These are phyloP conservation scores for Fusarium coffeatum DNA, from an alignment of 2,329 filamentous ascomycete genomes.

Conservation along the genomic window DNA sequence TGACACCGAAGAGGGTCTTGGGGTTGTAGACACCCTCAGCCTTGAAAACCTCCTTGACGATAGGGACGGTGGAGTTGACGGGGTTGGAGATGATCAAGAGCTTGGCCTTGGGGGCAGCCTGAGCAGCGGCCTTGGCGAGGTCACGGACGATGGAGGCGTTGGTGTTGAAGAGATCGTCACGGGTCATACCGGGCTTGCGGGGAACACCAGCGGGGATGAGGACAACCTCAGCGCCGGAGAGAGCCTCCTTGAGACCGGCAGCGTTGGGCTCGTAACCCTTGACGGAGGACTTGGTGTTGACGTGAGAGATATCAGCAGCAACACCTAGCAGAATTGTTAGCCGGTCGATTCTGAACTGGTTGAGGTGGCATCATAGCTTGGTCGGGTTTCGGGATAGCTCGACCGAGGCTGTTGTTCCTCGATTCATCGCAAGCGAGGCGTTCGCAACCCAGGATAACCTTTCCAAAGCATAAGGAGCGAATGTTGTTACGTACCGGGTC, in stretches of 20 bases:
- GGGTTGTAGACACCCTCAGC: slow-evolving; percentile 95
- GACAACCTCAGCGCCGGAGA: slow-evolving; percentile 92
- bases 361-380: slow-evolving; percentile 31
- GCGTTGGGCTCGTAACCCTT: slow-evolving; percentile 86
- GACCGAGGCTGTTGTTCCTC: background rate
- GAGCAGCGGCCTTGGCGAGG: slow-evolving; percentile 92
- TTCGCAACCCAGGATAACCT: slow-evolving; percentile 12
- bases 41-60: slow-evolving; percentile 98
- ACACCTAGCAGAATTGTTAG: slow-evolving; percentile 73
- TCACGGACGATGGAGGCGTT: slow-evolving; percentile 99
- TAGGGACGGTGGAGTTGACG: slow-evolving; percentile 99
- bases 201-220: slow-evolving; percentile 98
- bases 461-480: background rate
- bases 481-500: slow-evolving; percentile 75
- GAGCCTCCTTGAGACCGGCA: slow-evolving; percentile 78
- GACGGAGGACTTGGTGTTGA: slow-evolving; percentile 98
- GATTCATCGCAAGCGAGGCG: background rate
- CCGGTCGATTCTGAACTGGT: slow-evolving; percentile 16
- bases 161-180: slow-evolving; percentile 99
- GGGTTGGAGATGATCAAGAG: slow-evolving; percentile 98
- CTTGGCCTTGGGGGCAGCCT: slow-evolving; percentile 90
- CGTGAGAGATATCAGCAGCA: slow-evolving; percentile 96
- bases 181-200: slow-evolving; percentile 99
- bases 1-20: slow-evolving; percentile 98
- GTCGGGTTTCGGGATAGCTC: background rate